Conservation (phyloP, 2,329 filamentous ascomycete species). For the Botrytis pseudocinerea region DNA sequence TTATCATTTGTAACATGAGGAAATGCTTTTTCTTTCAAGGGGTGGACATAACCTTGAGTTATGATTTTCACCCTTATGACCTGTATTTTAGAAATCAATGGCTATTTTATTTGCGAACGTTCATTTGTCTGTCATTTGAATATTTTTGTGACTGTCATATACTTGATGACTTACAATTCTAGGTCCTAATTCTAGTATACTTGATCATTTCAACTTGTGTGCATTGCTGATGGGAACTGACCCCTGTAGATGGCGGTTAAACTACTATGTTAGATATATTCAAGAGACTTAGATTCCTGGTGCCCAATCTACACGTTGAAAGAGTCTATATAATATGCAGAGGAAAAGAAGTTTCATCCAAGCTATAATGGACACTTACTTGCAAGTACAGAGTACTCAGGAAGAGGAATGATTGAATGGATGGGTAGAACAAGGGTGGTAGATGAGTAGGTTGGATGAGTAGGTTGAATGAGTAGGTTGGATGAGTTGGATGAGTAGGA, state of each 20-base stretch:
- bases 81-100: slow-evolving; percentile 24
- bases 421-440: not conserved
- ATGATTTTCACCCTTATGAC: slow-evolving; percentile 13
- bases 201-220: not conserved
- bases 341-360: not conserved
- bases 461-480: too few species aligned
- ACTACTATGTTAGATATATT: not conserved
- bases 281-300: not conserved
- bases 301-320: not conserved
- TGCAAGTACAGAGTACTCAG: not conserved
- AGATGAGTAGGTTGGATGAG: too few species aligned
- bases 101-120: slow-evolving; percentile 9
- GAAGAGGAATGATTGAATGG: not conserved
- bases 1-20: slow-evolving; percentile 14
- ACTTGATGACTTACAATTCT: slow-evolving; percentile 6
- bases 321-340: not conserved
- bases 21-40: slow-evolving; percentile 10
- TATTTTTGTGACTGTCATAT: not conserved
- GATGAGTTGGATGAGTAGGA: too few species aligned
- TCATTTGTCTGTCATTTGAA: not conserved
- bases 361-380: not conserved
- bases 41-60: not conserved
- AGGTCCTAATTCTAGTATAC: too few species aligned
- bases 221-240: too few species aligned
- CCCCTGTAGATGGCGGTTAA: too few species aligned